Evolutionary conservation across 768 basidiomycete species (phyloP).

Genomic region (Tulasnella sp.): DNA sequence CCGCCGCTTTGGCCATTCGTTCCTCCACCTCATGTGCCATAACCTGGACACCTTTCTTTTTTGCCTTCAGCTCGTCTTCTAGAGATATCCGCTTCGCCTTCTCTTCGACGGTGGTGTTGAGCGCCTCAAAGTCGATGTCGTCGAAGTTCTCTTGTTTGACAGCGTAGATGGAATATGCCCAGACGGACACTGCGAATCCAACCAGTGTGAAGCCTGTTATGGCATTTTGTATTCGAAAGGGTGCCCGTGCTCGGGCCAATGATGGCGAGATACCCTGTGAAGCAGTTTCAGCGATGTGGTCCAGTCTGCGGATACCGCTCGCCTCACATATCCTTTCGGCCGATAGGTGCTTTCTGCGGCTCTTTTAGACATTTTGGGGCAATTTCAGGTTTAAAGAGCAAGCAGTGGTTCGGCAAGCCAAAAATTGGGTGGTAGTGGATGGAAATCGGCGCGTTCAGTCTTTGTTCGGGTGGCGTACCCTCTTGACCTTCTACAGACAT

Average conservation of each 20-base stretch:
- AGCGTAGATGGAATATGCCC: slow-evolving; percentile 86
- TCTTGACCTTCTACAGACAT: background rate
- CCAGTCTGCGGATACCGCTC: background rate
- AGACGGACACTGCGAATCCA: slow-evolving; percentile 69
- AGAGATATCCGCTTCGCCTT: slow-evolving; percentile 24
- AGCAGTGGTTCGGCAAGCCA: too few species aligned
- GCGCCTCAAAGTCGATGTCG: slow-evolving; percentile 71
- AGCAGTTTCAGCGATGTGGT: slow-evolving; percentile 6
- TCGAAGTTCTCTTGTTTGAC: slow-evolving; percentile 91
- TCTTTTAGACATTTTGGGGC: slow-evolving; percentile 20
- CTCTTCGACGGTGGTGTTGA: slow-evolving; percentile 36
- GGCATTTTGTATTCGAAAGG: slow-evolving; percentile 68
- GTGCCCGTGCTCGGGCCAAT: slow-evolving; percentile 75
- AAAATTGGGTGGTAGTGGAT: too few species aligned
- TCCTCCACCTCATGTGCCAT: background rate
- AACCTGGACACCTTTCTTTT: background rate
- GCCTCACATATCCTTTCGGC: slow-evolving; percentile 41
- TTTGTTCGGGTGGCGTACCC: background rate
- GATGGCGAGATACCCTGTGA: slow-evolving; percentile 74
- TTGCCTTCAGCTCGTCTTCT: slow-evolving; percentile 26
- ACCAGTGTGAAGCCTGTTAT: slow-evolving; percentile 62
- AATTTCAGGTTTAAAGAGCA: background rate
- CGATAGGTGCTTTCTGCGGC: slow-evolving; percentile 39
- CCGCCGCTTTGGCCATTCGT: background rate
- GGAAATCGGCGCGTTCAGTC: too few species aligned